Evolutionary conservation across 2,329 filamentous ascomycete species (phyloP).

Genomic region (Beauveria sp.): DNA sequence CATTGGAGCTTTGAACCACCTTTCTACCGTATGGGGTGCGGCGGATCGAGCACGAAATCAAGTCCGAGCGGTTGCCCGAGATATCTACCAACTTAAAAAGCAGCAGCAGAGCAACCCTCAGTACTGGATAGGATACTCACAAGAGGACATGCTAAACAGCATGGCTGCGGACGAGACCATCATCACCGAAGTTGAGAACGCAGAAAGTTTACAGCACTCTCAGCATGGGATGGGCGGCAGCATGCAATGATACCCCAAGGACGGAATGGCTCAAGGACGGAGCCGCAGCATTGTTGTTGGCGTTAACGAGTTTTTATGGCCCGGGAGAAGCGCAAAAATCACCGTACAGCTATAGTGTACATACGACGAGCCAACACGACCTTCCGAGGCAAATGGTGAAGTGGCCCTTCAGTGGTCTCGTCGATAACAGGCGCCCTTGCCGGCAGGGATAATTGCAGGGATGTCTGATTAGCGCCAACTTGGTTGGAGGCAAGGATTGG

Average conservation of each 20-base stretch:
- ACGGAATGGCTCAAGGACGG: not conserved
- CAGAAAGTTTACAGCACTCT: constrained; percentile 17
- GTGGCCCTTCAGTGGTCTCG: not conserved
- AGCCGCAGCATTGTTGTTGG: not conserved
- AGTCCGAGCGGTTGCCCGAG: constrained; percentile 71
- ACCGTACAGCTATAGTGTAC: not conserved
- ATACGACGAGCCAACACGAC: not conserved
- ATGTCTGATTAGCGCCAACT: not conserved
- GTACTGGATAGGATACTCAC: constrained; percentile 48
- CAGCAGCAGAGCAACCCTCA: constrained; percentile 43
- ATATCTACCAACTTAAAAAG: constrained; percentile 58
- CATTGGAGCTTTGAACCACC: constrained; percentile 63
- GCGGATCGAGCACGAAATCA: constrained; percentile 63
- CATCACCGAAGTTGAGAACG: constrained; percentile 47
- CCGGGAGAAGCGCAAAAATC: not conserved
- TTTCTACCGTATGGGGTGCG: constrained; percentile 65
- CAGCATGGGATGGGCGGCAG: constrained; percentile 8
- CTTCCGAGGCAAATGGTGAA: no score
- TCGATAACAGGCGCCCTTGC: not conserved
- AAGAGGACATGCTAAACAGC: constrained; percentile 47
- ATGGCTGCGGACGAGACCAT: constrained; percentile 52
- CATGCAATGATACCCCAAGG: not conserved
- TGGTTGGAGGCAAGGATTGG: not conserved
- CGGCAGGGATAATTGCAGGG: not conserved
- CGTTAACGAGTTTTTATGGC: not conserved